Conservation (phyloP, 2,329 filamentous ascomycete species). For the Fusarium anthophilum region DNA sequence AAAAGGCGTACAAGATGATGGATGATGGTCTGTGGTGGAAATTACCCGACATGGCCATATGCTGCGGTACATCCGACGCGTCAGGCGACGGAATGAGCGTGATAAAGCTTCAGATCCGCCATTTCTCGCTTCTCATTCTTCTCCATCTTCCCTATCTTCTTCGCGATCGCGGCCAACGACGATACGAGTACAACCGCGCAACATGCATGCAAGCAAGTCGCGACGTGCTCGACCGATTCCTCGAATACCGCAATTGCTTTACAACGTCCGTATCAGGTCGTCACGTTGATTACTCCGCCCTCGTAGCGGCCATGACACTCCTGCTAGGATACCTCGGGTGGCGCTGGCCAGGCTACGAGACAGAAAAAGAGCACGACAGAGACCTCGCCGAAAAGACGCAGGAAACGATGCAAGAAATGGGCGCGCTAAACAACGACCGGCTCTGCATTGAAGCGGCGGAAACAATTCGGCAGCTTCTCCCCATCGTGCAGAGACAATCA, state of each 20-base stretch:
- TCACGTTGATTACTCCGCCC: conserved; percentile 61
- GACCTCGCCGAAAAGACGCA: conserved; percentile 49
- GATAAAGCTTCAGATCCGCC: conserved; percentile 59
- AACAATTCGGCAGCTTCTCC: conserved; percentile 55
- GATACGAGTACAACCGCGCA: conserved; percentile 56
- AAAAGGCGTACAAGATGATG: conserved; percentile 53
- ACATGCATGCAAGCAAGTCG: conserved; percentile 61
- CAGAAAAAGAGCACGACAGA: conserved; percentile 45
- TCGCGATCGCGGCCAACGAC: conserved; percentile 52
- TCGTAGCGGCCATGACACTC: conserved; percentile 62
- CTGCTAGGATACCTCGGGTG: conserved; percentile 60
- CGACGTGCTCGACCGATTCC: conserved; percentile 59
- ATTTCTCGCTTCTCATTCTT: conserved; percentile 61
- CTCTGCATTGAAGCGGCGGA: conserved; percentile 54
- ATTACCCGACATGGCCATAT: conserved; percentile 41
- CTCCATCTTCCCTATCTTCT: conserved; percentile 67
- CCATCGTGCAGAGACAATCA: conserved; percentile 49
- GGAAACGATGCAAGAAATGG: conserved; percentile 52
- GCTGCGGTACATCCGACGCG: conserved; percentile 31
- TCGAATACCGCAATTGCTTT: conserved; percentile 52
- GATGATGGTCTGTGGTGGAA: conserved; percentile 59
- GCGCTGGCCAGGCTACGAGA: conserved; percentile 40
- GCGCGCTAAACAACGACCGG: conserved; percentile 51
- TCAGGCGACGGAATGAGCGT: conserved; percentile 40
- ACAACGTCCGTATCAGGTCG: conserved; percentile 45